phyloP scores from a whole-genome alignment of 1,284 basidiomycete genomes.

The Malassezia obtusa region DNA sequence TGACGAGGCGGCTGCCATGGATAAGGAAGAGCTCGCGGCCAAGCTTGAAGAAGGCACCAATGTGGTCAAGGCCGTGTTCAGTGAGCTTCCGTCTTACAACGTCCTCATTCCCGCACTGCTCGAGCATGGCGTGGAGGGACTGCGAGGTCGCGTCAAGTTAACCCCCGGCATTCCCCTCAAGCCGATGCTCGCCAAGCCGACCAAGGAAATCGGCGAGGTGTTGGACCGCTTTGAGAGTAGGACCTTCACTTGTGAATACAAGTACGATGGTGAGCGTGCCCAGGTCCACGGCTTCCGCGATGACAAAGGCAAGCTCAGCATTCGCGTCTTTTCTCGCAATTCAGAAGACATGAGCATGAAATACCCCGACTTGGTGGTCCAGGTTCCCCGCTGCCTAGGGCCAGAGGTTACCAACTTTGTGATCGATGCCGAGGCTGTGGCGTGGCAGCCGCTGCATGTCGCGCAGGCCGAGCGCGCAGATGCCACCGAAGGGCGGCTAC shows the following conservation, averaged over 20 bases:
- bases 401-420: constrained; percentile 73
- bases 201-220: constrained; percentile 97
- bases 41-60: constrained; percentile 70
- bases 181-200: constrained; percentile 99
- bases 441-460: constrained; percentile 62
- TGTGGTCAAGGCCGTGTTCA: constrained; percentile 82
- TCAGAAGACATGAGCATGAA: constrained; percentile 99
- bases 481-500: constrained; percentile 54
- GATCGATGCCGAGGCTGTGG: constrained; percentile 90
- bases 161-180: constrained; percentile 89
- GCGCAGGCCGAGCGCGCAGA: constrained; percentile 43
- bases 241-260: constrained; percentile 96
- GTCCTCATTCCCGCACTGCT: constrained; percentile 84
- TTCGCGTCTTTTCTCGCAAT: constrained; percentile 78
- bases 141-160: constrained; percentile 72
- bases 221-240: constrained; percentile 93
- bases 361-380: constrained; percentile 91
- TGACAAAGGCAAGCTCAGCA: constrained; percentile 52
- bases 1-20: constrained; percentile 54
- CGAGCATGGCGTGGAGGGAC: constrained; percentile 62
- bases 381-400: constrained; percentile 63
- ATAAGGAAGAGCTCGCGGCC: constrained; percentile 62
- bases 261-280: constrained; percentile 97
- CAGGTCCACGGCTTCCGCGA: constrained; percentile 52
- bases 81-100: constrained; percentile 89